A percentile compares a stretch with the other conserved stretches of the same genome.
These are phyloP conservation scores for Capronia epimyces DNA, from an alignment of 2,329 filamentous ascomycete species.

Conservation along the genomic window DNA sequence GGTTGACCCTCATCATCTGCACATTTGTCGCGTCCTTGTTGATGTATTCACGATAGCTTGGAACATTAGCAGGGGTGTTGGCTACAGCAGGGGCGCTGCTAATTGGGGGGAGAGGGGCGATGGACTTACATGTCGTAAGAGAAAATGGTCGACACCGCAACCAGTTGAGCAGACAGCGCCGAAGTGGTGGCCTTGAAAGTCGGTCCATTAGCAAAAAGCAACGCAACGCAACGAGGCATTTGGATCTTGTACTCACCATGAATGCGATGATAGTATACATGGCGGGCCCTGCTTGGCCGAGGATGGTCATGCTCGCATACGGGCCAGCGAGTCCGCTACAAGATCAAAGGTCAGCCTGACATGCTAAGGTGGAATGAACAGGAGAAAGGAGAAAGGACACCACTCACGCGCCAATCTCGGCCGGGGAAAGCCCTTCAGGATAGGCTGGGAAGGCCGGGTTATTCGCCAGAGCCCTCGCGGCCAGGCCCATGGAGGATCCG, in stretches of 20 bases:
- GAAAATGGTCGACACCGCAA: constrained; percentile 51
- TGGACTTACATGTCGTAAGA: constrained; percentile 45
- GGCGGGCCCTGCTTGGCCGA: constrained; percentile 73
- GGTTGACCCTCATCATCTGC: constrained; percentile 13
- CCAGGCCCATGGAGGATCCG: constrained; percentile 43
- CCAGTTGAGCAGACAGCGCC: constrained; percentile 49
- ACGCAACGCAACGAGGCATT: background rate
- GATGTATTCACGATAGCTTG: constrained; percentile 44
- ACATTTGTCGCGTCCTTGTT: constrained; percentile 10
- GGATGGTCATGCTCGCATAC: constrained; percentile 73
- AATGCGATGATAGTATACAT: constrained; percentile 76
- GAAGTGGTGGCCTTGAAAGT: constrained; percentile 32
- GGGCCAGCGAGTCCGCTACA: constrained; percentile 61
- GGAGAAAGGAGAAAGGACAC: constrained; percentile 8
- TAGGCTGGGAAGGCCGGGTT: constrained; percentile 41
- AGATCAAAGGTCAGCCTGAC: constrained; percentile 30
- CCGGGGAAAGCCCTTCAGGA: constrained; percentile 23
- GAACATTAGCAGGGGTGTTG: background rate
- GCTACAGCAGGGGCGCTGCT: background rate
- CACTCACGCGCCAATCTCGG: constrained; percentile 20
- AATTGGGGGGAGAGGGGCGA: background rate
- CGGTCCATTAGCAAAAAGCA: background rate
- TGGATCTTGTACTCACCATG: constrained; percentile 49
- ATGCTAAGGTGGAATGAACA: constrained; percentile 25
- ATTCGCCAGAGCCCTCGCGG: constrained; percentile 40